These are phyloP conservation scores for Dioscorea cayenensis DNA, from an alignment of 116 monocot genomes.

Conservation along the genomic window DNA sequence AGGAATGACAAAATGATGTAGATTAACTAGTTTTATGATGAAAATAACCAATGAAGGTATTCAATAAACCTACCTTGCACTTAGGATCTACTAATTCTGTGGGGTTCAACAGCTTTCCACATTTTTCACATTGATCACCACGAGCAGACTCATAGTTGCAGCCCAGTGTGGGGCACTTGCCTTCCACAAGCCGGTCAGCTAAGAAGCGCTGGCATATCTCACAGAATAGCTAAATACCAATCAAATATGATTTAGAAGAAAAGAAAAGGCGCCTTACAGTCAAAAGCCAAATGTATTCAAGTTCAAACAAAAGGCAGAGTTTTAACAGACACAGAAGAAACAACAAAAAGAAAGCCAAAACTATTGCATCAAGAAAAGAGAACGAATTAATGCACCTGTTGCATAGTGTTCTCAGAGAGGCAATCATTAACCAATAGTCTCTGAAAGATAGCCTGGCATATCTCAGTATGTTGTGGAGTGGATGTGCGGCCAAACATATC, in stretches of 20 bases:
- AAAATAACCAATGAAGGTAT: background rate
- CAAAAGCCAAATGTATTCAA: background rate
- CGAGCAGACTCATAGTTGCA: constrained; percentile 79
- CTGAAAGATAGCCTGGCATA: constrained; percentile 86
- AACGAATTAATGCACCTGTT: constrained; percentile 43
- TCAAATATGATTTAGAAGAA: background rate
- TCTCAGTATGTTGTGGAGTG: constrained; percentile 67
- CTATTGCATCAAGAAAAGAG: background rate
- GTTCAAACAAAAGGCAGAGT: background rate
- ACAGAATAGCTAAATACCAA: constrained; percentile 65
- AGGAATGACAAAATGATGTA: background rate
- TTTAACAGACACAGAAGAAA: background rate
- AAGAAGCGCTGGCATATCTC: constrained; percentile 71
- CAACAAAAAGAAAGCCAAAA: background rate
- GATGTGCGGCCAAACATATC: constrained; percentile 93
- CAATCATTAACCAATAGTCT: constrained; percentile 73
- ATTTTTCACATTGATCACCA: constrained; percentile 94
- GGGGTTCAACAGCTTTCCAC: constrained; percentile 80
- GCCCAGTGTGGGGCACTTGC: constrained; percentile 55
- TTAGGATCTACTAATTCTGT: constrained; percentile 78
- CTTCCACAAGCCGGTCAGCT: constrained; percentile 89
- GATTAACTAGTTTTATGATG: too few relatives aligned
- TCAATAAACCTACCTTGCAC: constrained; percentile 56
- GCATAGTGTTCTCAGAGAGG: constrained; percentile 88
- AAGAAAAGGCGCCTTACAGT: background rate